A percentile compares a stretch with the other conserved stretches of the same genome.
phyloP scores from a whole-genome alignment of 139 green algal genomes.

The Closterium sp. region DNA sequence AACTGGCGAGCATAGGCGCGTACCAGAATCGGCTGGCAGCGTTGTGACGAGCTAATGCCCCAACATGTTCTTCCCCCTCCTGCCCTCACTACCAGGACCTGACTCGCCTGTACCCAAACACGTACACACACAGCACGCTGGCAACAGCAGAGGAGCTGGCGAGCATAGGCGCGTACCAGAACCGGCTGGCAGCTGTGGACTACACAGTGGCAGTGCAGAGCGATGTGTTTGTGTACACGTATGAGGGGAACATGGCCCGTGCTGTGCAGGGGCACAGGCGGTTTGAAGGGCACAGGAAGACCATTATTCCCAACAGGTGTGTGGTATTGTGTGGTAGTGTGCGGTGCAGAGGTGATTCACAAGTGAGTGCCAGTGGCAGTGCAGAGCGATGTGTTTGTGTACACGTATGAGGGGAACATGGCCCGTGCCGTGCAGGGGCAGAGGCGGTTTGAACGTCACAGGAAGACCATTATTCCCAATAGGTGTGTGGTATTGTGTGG shows the following conservation, averaged over 20 bases:
- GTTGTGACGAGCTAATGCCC: too few species aligned
- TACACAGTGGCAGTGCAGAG: conserved; percentile 45
- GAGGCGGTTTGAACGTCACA: conserved; percentile 12
- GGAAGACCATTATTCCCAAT: conserved; percentile 32
- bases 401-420: conserved; percentile 47
- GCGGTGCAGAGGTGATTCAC: too few species aligned
- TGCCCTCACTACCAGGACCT: conserved; percentile 7
- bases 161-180: conserved; percentile 19
- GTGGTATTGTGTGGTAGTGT: background rate
- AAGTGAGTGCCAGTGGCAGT: conserved; percentile 8
- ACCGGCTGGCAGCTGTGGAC: conserved; percentile 38
- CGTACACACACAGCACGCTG: conserved; percentile 27
- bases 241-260: conserved; percentile 44
- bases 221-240: conserved; percentile 42
- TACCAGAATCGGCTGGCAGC: too few species aligned
- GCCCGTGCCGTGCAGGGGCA: conserved; percentile 23
- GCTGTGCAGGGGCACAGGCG: conserved; percentile 37
- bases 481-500: conserved; percentile 4
- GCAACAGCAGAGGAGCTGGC: conserved; percentile 37
- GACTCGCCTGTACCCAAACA: conserved; percentile 3
- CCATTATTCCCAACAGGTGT: conserved; percentile 43
- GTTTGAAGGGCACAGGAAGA: conserved; percentile 40
- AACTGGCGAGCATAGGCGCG: too few species aligned
- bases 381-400: conserved; percentile 45
- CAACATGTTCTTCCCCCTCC: too few species aligned